A percentile compares a stretch with the other conserved stretches of the same genome.
Evolutionary conservation across 495 filamentous ascomycete genomes (phyloP).

Genomic region (Immersiella caudata): DNA sequence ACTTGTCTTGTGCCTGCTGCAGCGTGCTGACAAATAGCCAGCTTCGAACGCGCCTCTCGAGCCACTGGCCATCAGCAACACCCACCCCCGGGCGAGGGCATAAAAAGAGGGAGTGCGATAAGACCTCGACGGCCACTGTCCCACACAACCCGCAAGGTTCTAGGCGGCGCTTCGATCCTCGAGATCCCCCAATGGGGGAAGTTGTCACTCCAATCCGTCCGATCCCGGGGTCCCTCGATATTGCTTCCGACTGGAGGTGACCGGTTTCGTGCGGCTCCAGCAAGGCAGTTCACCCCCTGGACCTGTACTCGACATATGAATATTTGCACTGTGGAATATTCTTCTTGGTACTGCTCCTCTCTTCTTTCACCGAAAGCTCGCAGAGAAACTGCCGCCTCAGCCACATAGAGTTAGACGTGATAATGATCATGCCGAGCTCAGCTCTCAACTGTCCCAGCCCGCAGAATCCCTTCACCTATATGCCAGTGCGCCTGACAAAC

Average conservation of each 20-base stretch:
- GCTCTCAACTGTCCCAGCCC: neutral
- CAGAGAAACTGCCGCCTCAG: neutral
- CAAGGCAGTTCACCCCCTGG: neutral
- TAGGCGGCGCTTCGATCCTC: neutral
- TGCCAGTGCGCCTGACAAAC: too few relatives aligned
- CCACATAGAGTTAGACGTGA: neutral
- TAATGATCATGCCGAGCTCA: neutral
- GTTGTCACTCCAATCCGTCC: neutral
- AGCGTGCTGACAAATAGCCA: neutral
- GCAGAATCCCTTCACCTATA: neutral
- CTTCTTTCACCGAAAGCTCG: neutral
- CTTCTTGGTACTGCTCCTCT: neutral
- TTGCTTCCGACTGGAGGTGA: constrained; percentile 18
- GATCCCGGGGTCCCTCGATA: constrained; percentile 22
- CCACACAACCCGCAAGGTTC: neutral
- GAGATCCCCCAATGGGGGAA: neutral
- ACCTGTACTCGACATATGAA: neutral
- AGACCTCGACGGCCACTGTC: neutral
- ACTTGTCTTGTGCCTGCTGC: neutral
- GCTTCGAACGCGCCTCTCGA: neutral
- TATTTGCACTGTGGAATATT: neutral
- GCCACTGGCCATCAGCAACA: neutral
- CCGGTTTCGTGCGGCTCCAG: constrained; percentile 20
- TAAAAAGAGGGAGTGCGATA: neutral
- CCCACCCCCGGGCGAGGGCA: neutral